These are phyloP conservation scores for Simmondsia chinensis DNA, from an alignment of 148 eudicot genomes.

Conservation along the genomic window DNA sequence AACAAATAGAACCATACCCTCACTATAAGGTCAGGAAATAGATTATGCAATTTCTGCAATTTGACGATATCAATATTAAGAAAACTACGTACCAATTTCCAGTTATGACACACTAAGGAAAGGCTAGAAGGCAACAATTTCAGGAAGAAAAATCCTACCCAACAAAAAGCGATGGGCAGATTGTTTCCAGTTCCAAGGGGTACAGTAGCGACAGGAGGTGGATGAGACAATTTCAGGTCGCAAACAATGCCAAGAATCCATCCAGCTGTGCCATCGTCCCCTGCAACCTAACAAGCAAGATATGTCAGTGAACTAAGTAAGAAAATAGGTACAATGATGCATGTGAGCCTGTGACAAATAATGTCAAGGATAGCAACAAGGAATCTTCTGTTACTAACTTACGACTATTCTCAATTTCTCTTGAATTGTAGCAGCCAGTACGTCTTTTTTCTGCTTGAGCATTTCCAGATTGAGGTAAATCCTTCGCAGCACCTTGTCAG, in stretches of 20 bases:
- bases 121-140: neutral
- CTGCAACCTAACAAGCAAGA: constrained; percentile 67
- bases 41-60: neutral
- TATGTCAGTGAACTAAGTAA: constrained; percentile 5
- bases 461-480: constrained; percentile 65
- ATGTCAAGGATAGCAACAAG: too few relatives aligned
- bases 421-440: constrained; percentile 45
- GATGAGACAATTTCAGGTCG: constrained; percentile 72
- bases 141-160: constrained; percentile 38
- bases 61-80: too few relatives aligned
- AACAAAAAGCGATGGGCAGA: constrained; percentile 94
- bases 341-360: too few relatives aligned
- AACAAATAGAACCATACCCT: too few relatives aligned
- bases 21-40: neutral
- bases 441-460: constrained; percentile 58
- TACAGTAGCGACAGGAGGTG: constrained; percentile 89
- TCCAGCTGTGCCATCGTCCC: constrained; percentile 99
- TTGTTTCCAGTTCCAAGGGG: constrained; percentile 98
- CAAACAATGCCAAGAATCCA: constrained; percentile 97
- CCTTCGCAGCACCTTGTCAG: constrained; percentile 52
- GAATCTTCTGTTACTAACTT: constrained; percentile 18
- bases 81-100: too few relatives aligned
- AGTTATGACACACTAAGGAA: too few relatives aligned
- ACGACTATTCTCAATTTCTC: constrained; percentile 73
- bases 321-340: too few relatives aligned